Conservation (phyloP, 345 rosid genomes). For the Turnera subulata region DNA sequence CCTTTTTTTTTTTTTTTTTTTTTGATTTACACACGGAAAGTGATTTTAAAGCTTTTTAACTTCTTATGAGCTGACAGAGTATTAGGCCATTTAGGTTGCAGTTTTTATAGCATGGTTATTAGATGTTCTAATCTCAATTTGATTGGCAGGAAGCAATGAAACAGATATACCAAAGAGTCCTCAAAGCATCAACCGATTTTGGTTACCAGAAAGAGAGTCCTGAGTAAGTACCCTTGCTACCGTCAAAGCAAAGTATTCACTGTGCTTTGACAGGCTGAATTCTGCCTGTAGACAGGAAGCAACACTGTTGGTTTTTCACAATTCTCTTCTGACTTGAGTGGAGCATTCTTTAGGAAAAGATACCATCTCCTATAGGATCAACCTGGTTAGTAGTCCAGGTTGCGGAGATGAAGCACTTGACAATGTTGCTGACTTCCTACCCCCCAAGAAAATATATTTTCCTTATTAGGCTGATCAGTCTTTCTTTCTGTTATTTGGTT, state of each 20-base stretch:
- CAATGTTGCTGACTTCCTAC: background rate
- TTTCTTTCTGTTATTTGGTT: background rate
- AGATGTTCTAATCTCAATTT: constrained; percentile 5
- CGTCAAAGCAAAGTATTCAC: too few relatives aligned
- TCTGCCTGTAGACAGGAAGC: too few relatives aligned
- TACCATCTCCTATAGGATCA: too few relatives aligned
- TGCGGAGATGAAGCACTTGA: background rate
- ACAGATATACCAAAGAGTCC: constrained; percentile 82
- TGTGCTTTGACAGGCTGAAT: too few relatives aligned
- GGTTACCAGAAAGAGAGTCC: constrained; percentile 94
- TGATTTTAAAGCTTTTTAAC: background rate
- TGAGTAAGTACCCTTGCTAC: constrained; percentile 56
- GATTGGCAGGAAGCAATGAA: constrained; percentile 85
- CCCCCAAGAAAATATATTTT: background rate
- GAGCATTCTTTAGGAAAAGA: too few relatives aligned
- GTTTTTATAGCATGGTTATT: background rate
- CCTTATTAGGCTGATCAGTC: background rate
- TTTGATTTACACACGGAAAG: too few relatives aligned
- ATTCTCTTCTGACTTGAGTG: too few relatives aligned
- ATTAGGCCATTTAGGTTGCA: background rate
- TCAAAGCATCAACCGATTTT: constrained; percentile 88
- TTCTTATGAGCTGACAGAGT: background rate
- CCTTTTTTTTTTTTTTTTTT: background rate
- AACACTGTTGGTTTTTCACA: too few relatives aligned
- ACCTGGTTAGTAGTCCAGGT: too few relatives aligned